A percentile compares a stretch with the other conserved stretches of the same genome.
Evolutionary conservation across 495 filamentous ascomycete species (phyloP).

Genomic region (Hyphodiscus hymeniophilus): DNA sequence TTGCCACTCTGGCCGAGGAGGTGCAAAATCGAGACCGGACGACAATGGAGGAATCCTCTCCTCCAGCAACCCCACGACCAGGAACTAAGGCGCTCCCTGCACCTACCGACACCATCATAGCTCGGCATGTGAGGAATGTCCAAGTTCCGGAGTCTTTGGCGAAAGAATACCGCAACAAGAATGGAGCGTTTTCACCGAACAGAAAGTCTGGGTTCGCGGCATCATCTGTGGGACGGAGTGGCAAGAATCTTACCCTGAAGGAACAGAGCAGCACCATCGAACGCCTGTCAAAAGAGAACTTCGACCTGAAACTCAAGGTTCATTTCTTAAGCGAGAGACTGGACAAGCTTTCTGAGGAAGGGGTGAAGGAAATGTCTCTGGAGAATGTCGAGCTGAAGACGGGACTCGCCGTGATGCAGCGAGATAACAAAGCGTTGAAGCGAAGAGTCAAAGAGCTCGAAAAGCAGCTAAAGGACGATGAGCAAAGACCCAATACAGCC

Average conservation of each 20-base stretch:
- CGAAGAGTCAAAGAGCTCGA: conserved; percentile 77
- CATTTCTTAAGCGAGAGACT: conserved; percentile 92
- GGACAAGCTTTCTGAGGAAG: conserved; percentile 89
- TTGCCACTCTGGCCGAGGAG: conserved; percentile 58
- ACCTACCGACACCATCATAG: conserved; percentile 82
- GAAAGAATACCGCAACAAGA: conserved; percentile 61
- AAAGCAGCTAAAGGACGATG: conserved; percentile 69
- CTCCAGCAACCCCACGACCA: conserved; percentile 38
- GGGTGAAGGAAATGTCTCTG: conserved; percentile 92
- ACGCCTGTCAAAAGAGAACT: conserved; percentile 90
- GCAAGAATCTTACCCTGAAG: conserved; percentile 84
- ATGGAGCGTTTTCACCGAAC: conserved; percentile 46
- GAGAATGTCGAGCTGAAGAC: conserved; percentile 96
- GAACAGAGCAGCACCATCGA: conserved; percentile 97
- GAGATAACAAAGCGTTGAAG: conserved; percentile 76
- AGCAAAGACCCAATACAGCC: conserved; percentile 49
- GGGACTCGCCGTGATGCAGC: conserved; percentile 73
- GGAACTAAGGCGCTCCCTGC: conserved; percentile 37
- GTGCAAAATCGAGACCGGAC: conserved; percentile 21
- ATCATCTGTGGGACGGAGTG: conserved; percentile 48
- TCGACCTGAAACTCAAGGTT: conserved; percentile 94
- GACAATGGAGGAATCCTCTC: conserved; percentile 10
- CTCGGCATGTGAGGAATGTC: conserved; percentile 79
- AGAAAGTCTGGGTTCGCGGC: conserved; percentile 36
- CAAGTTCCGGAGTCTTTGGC: conserved; percentile 84